Conservation (phyloP, 306 rosid genomes). For the Quercus gilva region DNA sequence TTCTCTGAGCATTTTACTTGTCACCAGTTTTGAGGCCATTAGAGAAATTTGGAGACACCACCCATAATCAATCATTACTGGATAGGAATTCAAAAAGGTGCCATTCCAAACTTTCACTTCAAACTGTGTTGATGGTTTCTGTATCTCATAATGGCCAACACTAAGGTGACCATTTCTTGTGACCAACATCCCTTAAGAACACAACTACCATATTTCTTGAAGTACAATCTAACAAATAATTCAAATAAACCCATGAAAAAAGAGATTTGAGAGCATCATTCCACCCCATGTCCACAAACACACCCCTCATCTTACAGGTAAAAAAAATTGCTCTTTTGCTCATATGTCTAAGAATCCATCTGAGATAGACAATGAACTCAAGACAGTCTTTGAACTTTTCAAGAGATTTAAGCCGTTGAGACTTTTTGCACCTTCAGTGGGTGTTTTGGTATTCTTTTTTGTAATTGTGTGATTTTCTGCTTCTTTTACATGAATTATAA, state of each 20-base stretch:
- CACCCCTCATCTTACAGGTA: not conserved
- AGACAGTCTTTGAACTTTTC: conserved; percentile 42
- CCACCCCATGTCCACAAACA: not conserved
- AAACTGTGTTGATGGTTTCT: not conserved
- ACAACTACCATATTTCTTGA: not conserved
- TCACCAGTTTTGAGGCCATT: too few relatives aligned
- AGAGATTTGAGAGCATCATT: not conserved
- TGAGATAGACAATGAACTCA: conserved; percentile 38
- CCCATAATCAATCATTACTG: not conserved
- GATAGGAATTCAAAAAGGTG: not conserved
- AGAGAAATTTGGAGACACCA: not conserved
- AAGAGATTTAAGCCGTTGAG: conserved; percentile 54
- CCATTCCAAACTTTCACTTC: not conserved
- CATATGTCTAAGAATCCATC: conserved; percentile 48
- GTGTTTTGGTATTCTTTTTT: conserved; percentile 63
- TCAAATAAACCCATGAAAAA: not conserved
- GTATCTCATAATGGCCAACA: not conserved
- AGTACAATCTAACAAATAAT: not conserved
- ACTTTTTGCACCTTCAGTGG: conserved; percentile 59
- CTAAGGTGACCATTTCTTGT: not conserved
- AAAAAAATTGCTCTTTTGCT: not conserved
- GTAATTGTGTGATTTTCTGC: conserved; percentile 42
- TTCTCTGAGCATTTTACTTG: not conserved
- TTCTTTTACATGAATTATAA: conserved; percentile 59
- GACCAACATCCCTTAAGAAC: not conserved